These are phyloP conservation scores for Cyberlindnera veronae DNA, from an alignment of 805 yeast species.

Conservation along the genomic window DNA sequence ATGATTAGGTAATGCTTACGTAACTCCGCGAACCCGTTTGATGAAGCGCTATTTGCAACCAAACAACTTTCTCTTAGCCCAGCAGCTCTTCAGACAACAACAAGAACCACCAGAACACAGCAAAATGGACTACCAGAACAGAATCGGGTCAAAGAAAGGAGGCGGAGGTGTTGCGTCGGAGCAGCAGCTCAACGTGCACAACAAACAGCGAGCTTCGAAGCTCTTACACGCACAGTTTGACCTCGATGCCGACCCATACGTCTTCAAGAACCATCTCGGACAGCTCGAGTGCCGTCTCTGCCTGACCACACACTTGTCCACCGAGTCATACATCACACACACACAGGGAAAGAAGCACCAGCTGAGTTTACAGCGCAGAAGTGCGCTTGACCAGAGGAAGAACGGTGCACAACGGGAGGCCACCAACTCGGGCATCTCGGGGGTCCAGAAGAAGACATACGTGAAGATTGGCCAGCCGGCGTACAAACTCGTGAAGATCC, in stretches of 20 bases:
- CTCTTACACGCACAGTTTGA: constrained; percentile 54
- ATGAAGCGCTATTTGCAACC: background rate
- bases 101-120: constrained; percentile 21
- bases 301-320: constrained; percentile 74
- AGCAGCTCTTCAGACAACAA: background rate
- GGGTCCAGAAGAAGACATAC: constrained; percentile 14
- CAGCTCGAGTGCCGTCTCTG: constrained; percentile 82
- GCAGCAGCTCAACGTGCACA: constrained; percentile 63
- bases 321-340: constrained; percentile 79
- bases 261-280: constrained; percentile 80
- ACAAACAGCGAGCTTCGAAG: constrained; percentile 47
- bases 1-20: background rate
- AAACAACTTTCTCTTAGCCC: background rate
- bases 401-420: constrained; percentile 1
- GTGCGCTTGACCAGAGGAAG: constrained; percentile 29
- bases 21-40: background rate
- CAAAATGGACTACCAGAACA: constrained; percentile 87
- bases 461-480: constrained; percentile 66
- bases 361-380: constrained; percentile 62
- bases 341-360: constrained; percentile 83
- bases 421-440: constrained; percentile 30
- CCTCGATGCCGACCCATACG: constrained; percentile 73
- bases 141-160: constrained; percentile 90
- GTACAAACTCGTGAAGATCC: constrained; percentile 61
- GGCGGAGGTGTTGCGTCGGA: constrained; percentile 81